phyloP scores from a whole-genome alignment of 2,329 filamentous ascomycete species.

The Calonectria crousiana region DNA sequence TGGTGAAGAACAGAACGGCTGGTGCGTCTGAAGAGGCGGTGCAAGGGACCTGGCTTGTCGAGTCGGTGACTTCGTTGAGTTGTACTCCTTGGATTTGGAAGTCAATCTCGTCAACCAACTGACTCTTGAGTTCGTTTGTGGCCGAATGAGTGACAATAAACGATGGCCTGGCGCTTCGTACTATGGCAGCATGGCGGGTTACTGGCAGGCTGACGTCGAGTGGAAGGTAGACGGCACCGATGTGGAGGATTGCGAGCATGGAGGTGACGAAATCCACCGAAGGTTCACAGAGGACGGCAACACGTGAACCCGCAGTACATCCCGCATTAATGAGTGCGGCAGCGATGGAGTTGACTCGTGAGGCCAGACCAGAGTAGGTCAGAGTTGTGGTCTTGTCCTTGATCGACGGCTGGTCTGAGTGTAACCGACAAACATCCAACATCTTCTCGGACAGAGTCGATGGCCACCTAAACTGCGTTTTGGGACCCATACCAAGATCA shows the following conservation, averaged over 20 bases:
- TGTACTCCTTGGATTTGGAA: not conserved
- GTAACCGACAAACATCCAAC: conserved; percentile 1
- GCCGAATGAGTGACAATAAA: conserved; percentile 40
- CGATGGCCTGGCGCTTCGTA: conserved; percentile 44
- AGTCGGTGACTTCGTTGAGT: conserved; percentile 6
- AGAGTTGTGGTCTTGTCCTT: conserved; percentile 5
- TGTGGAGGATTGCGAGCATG: conserved; percentile 54
- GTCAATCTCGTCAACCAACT: not conserved
- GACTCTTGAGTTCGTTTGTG: not conserved
- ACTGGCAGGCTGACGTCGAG: conserved; percentile 52
- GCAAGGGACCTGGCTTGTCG: conserved; percentile 4
- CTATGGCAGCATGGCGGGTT: conserved; percentile 46
- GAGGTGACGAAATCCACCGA: conserved; percentile 49
- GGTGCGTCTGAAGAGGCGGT: conserved; percentile 12
- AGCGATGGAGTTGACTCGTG: not conserved
- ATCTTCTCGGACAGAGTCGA: conserved; percentile 18
- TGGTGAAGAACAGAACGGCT: conserved; percentile 50
- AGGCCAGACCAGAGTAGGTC: not conserved
- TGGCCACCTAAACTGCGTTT: conserved; percentile 18
- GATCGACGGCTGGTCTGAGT: conserved; percentile 21
- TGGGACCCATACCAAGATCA: conserved; percentile 16
- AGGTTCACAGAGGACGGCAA: conserved; percentile 51
- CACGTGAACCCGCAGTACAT: conserved; percentile 38
- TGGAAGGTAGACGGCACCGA: conserved; percentile 55
- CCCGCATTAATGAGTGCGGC: not conserved